These are phyloP conservation scores for Galerina sulciceps DNA, from an alignment of 768 basidiomycete species.

Conservation along the genomic window DNA sequence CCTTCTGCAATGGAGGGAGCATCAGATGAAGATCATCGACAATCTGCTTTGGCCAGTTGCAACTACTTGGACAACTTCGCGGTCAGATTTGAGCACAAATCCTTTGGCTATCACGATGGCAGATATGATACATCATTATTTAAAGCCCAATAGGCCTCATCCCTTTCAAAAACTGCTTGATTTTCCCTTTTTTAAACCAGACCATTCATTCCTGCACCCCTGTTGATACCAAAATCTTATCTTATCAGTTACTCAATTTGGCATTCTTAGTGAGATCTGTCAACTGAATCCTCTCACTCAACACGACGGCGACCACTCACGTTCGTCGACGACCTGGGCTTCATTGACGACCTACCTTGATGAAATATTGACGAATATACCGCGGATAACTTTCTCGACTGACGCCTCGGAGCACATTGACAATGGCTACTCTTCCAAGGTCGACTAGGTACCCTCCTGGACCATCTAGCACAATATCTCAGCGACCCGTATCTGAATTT, in stretches of 20 bases:
- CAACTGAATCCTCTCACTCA: background rate
- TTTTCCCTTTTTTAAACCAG: too few species aligned
- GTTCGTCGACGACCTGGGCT: background rate
- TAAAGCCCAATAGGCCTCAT: background rate
- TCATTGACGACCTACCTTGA: background rate
- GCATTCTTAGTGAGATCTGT: background rate
- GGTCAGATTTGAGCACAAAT: background rate
- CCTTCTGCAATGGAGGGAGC: background rate
- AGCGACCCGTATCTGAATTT: constrained; percentile 53
- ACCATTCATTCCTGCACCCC: too few species aligned
- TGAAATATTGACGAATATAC: background rate
- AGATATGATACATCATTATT: background rate
- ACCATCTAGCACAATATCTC: constrained; percentile 6
- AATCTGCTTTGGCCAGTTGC: background rate
- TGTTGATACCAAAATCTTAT: constrained; percentile 1
- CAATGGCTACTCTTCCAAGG: constrained; percentile 28
- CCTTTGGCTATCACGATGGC: background rate
- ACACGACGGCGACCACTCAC: background rate
- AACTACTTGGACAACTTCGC: background rate
- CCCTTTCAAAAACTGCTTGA: background rate
- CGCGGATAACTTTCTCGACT: background rate
- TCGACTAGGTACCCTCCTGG: constrained; percentile 20
- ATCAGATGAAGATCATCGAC: background rate
- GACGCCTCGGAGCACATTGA: background rate
- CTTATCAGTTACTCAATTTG: constrained; percentile 13